Percentiles rank a stretch among this genome's conserved stretches.
Conservation (phyloP, 139 green algal species). For the Ulvella scutata region DNA sequence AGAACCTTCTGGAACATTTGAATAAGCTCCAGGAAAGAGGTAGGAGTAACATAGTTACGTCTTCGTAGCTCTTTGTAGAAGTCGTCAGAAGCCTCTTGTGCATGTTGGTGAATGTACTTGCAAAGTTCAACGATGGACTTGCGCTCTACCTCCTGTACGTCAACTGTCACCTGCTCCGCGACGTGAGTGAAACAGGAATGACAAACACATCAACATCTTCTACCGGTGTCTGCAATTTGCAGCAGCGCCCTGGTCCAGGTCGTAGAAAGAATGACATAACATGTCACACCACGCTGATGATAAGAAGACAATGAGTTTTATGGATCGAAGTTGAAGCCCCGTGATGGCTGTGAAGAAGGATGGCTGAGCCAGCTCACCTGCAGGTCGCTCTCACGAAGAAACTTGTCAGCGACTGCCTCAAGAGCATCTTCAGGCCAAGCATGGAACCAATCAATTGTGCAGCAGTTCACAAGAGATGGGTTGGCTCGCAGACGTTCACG, state of each 20-base stretch:
- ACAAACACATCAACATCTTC: no score
- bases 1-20: conserved; percentile 42
- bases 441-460: conserved; percentile 60
- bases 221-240: no score
- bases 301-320: no score
- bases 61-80: conserved; percentile 31
- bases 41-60: conserved; percentile 65
- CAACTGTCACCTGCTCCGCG: no score
- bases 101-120: conserved; percentile 2
- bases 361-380: conserved; percentile 5
- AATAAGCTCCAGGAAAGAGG: conserved; percentile 66
- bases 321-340: no score
- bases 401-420: conserved; percentile 53
- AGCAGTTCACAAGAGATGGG: conserved; percentile 67
- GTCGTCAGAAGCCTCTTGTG: background rate
- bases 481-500: conserved; percentile 51
- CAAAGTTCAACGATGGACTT: background rate
- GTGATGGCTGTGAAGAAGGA: no score
- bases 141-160: conserved; percentile 3
- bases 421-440: conserved; percentile 43
- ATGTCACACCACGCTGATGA: no score
- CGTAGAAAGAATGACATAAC: no score
- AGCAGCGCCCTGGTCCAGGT: no score
- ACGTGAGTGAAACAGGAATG: no score
- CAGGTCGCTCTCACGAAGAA: conserved; percentile 46